Conservation (phyloP, 192 early-diverging fungal genomes). For the Martensiomyces pterosporus region DNA sequence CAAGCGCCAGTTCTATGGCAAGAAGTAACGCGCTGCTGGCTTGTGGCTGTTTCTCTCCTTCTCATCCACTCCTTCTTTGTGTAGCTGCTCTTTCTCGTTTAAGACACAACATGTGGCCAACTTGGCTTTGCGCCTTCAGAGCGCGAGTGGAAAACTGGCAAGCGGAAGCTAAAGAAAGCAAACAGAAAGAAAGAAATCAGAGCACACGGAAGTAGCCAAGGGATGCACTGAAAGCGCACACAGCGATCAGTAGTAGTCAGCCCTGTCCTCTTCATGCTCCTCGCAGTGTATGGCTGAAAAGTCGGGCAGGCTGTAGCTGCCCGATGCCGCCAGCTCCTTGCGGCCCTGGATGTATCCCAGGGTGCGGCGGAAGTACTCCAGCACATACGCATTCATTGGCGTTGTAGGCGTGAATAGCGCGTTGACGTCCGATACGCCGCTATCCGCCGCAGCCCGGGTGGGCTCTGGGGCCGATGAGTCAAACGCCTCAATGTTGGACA, state of each 20-base stretch:
- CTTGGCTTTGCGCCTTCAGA: too few relatives aligned
- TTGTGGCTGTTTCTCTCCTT: too few relatives aligned
- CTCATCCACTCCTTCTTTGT: too few relatives aligned
- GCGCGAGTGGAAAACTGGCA: too few relatives aligned
- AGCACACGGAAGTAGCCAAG: background rate
- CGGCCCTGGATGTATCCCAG: conserved; percentile 59
- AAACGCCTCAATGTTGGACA: conserved; percentile 68
- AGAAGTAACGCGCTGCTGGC: conserved; percentile 16
- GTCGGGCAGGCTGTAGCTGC: conserved; percentile 34
- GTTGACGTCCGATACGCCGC: conserved; percentile 52
- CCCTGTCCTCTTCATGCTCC: conserved; percentile 12
- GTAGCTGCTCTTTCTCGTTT: too few relatives aligned
- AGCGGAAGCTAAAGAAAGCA: too few relatives aligned
- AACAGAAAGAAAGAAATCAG: too few relatives aligned
- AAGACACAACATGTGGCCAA: too few relatives aligned
- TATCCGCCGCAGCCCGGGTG: conserved; percentile 49
- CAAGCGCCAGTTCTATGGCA: conserved; percentile 60
- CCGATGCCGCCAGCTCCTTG: conserved; percentile 44
- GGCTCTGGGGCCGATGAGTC: conserved; percentile 53
- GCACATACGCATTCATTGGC: conserved; percentile 61
- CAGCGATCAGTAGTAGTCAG: conserved; percentile 5
- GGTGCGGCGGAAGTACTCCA: conserved; percentile 67
- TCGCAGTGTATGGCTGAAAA: conserved; percentile 50
- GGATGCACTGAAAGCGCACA: background rate
- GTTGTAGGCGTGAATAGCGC: conserved; percentile 60